A percentile compares a stretch with the other conserved stretches of the same genome.
These are phyloP conservation scores for Lignosus rhinocerotis DNA, from an alignment of 1,284 basidiomycete species.

Conservation along the genomic window DNA sequence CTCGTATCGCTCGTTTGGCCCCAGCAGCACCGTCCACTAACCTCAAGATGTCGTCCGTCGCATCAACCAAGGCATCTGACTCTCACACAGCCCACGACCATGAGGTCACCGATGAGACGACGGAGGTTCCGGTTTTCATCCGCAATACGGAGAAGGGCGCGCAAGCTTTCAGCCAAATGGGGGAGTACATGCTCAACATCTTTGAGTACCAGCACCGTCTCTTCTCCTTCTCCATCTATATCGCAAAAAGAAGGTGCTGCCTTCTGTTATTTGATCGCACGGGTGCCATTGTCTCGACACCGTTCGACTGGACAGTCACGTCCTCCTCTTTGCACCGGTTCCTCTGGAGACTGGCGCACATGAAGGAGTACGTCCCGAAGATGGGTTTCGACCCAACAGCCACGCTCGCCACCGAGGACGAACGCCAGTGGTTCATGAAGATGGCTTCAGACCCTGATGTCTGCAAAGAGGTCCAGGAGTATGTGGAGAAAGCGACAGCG, in stretches of 20 bases:
- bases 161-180: neutral
- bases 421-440: neutral
- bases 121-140: neutral
- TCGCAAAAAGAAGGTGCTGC: neutral
- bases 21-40: too few species aligned
- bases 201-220: neutral
- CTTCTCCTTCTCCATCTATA: neutral
- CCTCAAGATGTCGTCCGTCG: too few species aligned
- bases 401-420: neutral
- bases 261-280: neutral
- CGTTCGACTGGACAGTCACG: neutral
- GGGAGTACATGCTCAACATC: neutral
- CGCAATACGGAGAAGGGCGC: neutral
- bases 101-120: too few species aligned
- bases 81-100: too few species aligned
- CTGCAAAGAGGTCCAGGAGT: neutral
- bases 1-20: too few species aligned
- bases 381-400: conserved; percentile 21
- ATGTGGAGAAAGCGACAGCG: neutral
- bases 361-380: neutral
- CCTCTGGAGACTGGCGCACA: conserved; percentile 6
- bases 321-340: neutral
- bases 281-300: neutral
- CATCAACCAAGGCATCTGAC: too few species aligned
- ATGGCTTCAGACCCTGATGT: neutral